A percentile compares a stretch with the other conserved stretches of the same genome.
These are phyloP conservation scores for Leccinum uliginosum DNA, from an alignment of 768 basidiomycete species.

Conservation along the genomic window DNA sequence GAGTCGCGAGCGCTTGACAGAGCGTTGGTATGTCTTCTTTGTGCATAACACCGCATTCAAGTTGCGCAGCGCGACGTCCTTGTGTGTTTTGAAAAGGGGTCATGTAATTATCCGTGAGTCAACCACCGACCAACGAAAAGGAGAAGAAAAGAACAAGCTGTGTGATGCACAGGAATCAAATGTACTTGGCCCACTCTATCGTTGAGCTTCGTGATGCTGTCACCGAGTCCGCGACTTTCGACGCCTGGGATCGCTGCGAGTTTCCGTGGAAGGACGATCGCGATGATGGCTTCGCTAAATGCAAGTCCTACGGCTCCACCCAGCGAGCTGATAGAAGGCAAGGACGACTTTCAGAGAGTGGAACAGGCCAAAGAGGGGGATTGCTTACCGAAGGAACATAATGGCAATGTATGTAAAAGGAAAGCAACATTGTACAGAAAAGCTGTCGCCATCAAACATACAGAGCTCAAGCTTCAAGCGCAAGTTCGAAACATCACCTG, in stretches of 20 bases:
- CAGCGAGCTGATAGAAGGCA: slow-evolving; percentile 41
- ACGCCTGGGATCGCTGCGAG: slow-evolving; percentile 33
- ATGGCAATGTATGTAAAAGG: slow-evolving; percentile 55
- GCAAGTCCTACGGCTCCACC: slow-evolving; percentile 74
- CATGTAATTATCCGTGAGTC: neutral
- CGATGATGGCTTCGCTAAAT: slow-evolving; percentile 64
- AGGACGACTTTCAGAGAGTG: neutral
- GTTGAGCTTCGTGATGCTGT: slow-evolving; percentile 38
- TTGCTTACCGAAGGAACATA: slow-evolving; percentile 56
- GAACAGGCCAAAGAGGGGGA: neutral
- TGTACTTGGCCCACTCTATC: slow-evolving; percentile 42
- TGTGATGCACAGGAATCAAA: slow-evolving; percentile 10
- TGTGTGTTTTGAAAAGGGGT: neutral
- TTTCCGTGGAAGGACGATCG: slow-evolving; percentile 43
- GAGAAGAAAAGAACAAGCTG: neutral
- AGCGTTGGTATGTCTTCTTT: too few species aligned
- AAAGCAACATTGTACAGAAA: slow-evolving; percentile 64
- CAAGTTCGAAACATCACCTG: slow-evolving; percentile 35
- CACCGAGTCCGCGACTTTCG: slow-evolving; percentile 23
- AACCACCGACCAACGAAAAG: neutral
- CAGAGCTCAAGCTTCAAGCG: slow-evolving; percentile 43
- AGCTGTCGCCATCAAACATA: slow-evolving; percentile 48
- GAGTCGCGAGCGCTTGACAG: slow-evolving; percentile 21
- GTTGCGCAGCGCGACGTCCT: neutral
- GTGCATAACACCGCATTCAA: slow-evolving; percentile 36